A percentile compares a stretch with the other conserved stretches of the same genome.
phyloP scores from a whole-genome alignment of 345 rosid species.

The Lepidium africanum region DNA sequence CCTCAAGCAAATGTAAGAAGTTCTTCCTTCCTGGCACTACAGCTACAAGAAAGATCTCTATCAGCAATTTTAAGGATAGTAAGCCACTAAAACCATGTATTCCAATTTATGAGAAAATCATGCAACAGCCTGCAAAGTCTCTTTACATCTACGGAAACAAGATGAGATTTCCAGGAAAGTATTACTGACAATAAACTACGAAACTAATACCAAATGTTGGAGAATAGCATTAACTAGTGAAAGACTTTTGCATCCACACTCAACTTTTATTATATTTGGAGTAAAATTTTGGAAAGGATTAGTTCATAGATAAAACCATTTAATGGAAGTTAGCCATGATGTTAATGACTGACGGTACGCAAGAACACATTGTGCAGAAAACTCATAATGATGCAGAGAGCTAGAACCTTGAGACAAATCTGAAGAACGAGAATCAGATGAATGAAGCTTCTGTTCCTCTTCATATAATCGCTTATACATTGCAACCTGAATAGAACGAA shows the following conservation, averaged over 20 bases:
- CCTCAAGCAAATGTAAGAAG: conserved; percentile 64
- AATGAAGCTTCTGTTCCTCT: conserved; percentile 69
- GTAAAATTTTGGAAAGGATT: background rate
- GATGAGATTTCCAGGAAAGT: background rate
- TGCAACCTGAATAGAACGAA: conserved; percentile 51
- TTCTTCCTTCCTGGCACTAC: conserved; percentile 53
- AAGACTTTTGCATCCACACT: background rate
- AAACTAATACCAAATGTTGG: background rate
- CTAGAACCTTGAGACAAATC: conserved; percentile 48
- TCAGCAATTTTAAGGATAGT: conserved; percentile 5
- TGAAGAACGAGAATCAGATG: conserved; percentile 38
- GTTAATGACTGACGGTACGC: background rate
- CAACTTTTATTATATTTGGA: background rate
- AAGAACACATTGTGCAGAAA: conserved; percentile 10
- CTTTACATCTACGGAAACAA: background rate
- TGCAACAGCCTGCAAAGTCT: conserved; percentile 4
- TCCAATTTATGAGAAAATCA: conserved; percentile 6
- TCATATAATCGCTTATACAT: conserved; percentile 90
- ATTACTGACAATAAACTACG: background rate
- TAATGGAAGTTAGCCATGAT: background rate
- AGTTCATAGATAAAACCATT: conserved; percentile 5
- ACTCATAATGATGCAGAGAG: conserved; percentile 11
- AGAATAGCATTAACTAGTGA: too few species aligned
- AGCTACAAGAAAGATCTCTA: conserved; percentile 16
- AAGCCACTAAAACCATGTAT: background rate